phyloP scores from a whole-genome alignment of 768 basidiomycete species.

The Dentipellis sp. region DNA sequence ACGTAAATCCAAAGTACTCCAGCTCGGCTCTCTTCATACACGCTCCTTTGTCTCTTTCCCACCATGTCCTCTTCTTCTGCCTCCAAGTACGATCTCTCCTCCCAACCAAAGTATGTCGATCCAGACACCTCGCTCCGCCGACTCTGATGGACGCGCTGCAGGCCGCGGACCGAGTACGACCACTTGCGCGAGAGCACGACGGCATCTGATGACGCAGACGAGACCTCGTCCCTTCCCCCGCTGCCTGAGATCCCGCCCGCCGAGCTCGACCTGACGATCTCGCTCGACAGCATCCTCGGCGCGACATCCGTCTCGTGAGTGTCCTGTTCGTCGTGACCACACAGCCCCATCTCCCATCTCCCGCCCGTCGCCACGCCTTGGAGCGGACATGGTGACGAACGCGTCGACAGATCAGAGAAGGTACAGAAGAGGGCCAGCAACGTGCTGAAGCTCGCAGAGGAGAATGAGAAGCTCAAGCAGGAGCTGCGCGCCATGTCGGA shows the following conservation, averaged over 20 bases:
- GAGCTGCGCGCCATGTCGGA: constrained; percentile 71
- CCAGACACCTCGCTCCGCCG: not conserved
- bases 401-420: constrained; percentile 1
- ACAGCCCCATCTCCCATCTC: not conserved
- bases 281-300: constrained; percentile 11
- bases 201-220: not conserved
- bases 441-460: constrained; percentile 66
- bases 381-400: not conserved
- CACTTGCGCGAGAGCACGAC: constrained; percentile 1
- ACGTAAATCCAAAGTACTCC: too few species aligned
- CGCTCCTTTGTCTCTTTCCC: not conserved
- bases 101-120: not conserved
- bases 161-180: constrained; percentile 3
- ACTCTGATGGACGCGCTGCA: not conserved
- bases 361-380: not conserved
- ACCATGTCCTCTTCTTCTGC: not conserved
- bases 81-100: not conserved
- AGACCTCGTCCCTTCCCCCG: not conserved
- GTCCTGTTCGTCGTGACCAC: not conserved
- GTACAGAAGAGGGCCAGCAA: constrained; percentile 65
- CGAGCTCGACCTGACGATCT: constrained; percentile 7
- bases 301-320: constrained; percentile 6
- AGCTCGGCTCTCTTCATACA: not conserved
- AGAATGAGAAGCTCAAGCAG: constrained; percentile 71
- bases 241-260: constrained; percentile 3